Percentiles rank a stretch among this genome's conserved stretches.
Conservation (phyloP, 1,284 basidiomycete genomes). For the Pseudozyma flocculosa region DNA sequence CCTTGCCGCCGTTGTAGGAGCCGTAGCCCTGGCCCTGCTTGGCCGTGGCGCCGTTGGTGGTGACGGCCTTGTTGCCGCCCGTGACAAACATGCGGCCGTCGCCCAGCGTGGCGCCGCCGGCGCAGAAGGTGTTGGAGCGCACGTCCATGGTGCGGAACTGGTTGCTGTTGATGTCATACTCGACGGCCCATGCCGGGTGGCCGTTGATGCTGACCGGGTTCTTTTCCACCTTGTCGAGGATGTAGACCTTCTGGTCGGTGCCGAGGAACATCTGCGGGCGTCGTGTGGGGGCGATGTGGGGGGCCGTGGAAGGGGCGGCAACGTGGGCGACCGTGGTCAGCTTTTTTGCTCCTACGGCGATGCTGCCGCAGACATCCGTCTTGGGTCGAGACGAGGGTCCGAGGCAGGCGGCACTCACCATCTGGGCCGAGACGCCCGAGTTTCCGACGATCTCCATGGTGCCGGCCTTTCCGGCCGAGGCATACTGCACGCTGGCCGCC, state of each 20-base stretch:
- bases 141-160: constrained; percentile 35
- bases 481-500: no score
- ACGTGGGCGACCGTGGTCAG: no score
- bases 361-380: no score
- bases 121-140: constrained; percentile 49
- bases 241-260: constrained; percentile 43
- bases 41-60: constrained; percentile 30
- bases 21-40: constrained; percentile 29
- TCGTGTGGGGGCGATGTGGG: no score
- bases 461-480: constrained; percentile 19
- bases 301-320: no score
- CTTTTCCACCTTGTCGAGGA: constrained; percentile 53
- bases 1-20: constrained; percentile 40
- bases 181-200: constrained; percentile 44
- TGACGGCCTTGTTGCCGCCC: constrained; percentile 48
- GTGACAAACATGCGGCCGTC: constrained; percentile 46
- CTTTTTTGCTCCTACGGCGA: no score
- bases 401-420: no score
- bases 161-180: constrained; percentile 44
- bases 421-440: constrained; percentile 48
- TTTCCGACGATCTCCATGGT: constrained; percentile 43
- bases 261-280: constrained; percentile 40
- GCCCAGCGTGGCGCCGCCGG: constrained; percentile 41
- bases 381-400: no score
- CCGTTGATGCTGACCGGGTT: constrained; percentile 39